Evolutionary conservation across 352 stramenopile species (phyloP).

Genomic region (Pythium sp.): DNA sequence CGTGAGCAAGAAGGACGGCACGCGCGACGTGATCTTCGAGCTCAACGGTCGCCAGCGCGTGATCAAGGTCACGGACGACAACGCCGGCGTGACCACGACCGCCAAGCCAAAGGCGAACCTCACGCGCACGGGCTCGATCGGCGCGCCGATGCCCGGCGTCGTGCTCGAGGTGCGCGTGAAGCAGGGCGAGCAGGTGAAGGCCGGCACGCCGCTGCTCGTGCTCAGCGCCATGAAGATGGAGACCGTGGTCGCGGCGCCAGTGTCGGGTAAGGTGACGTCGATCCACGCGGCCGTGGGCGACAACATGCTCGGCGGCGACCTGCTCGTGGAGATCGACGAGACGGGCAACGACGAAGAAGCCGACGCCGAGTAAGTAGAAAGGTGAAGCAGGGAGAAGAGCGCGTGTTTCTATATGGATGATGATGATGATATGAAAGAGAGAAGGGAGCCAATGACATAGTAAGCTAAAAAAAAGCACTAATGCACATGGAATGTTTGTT

Average conservation of each 20-base stretch:
- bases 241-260: slow-evolving; percentile 91
- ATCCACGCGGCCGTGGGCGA: slow-evolving; percentile 93
- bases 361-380: slow-evolving; percentile 16
- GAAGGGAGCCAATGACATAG: not conserved
- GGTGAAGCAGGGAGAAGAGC: not conserved
- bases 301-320: slow-evolving; percentile 92
- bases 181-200: slow-evolving; percentile 90
- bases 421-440: not conserved
- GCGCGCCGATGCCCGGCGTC: slow-evolving; percentile 96
- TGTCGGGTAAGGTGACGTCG: slow-evolving; percentile 87
- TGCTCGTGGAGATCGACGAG: slow-evolving; percentile 95
- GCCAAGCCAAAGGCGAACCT: slow-evolving; percentile 87
- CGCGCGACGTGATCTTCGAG: slow-evolving; percentile 96
- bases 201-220: slow-evolving; percentile 91
- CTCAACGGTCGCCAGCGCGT: slow-evolving; percentile 93
- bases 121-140: slow-evolving; percentile 80
- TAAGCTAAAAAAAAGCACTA: not conserved
- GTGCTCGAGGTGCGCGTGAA: slow-evolving; percentile 95
- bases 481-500: not conserved
- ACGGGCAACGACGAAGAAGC: slow-evolving; percentile 48
- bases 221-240: slow-evolving; percentile 99
- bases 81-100: slow-evolving; percentile 54
- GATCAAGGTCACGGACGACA: slow-evolving; percentile 92
- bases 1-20: slow-evolving; percentile 86
- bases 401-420: slow-evolving; percentile 5